Evolutionary conservation across 495 filamentous ascomycete genomes (phyloP), one percentile per base, ranked within the genome.

Genomic region (Aspergillus bridgeri): DNA sequence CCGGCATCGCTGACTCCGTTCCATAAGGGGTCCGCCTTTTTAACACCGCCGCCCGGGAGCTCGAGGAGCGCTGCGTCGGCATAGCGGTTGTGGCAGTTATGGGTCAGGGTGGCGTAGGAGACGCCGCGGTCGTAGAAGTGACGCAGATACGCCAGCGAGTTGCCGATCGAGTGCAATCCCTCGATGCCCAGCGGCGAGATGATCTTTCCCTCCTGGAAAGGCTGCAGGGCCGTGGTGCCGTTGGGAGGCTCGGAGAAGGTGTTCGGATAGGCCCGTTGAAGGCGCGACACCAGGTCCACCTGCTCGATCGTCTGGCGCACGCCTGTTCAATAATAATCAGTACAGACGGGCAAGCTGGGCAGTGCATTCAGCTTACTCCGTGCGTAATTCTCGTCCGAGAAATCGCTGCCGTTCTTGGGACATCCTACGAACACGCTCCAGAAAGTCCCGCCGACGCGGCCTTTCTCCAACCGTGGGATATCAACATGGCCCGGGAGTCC

Each of bases 101-200:
- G 92, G 3, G 90, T 96, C 13, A 98, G 73, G 0, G 93, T 97
- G 6, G 88, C 87, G 62, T 97, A 97, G 44, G 90, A 86, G 7
- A 96, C 92, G n/a, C 93, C 94, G 13, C 94, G 76, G 3, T 78
- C 76, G 67, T 92, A 75, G 68, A 84, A 95, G 7, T 81, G 77
- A 3, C 94, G 86, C 19, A 97, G 78, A 51, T 86, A 89, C 19
- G 90, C 81, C 9, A 88, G 71, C 0, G 86, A 89, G 76, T 96
- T 96, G 42, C 91, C 93, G 57, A 98, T 95, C 61, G 96, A 92
- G 68, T 98, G 94, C 1, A 98, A 82, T 4, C 94, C 94, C 73
- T 98, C 94, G 23, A 97, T 89, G 15, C 86, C 90, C 15, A 92
- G 71, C 7, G 91, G 91, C 3, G 83, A 86, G 59, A 87, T 84